These are phyloP conservation scores for Simplicillium sp. DNA, from an alignment of 2,329 filamentous ascomycete species.

Conservation along the genomic window DNA sequence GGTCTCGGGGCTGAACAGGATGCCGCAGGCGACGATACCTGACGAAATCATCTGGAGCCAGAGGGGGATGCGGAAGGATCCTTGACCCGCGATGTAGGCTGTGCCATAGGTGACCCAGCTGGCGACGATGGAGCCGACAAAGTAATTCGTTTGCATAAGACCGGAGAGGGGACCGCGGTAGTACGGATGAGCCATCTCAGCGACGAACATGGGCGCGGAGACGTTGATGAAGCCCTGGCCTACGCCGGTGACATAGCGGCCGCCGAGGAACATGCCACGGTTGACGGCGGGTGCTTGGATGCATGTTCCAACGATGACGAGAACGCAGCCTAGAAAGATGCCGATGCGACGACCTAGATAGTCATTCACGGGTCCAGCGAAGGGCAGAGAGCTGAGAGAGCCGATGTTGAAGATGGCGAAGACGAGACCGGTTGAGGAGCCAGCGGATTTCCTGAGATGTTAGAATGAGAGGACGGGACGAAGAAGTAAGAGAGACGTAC, in stretches of 20 bases:
- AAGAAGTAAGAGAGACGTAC: conserved; percentile 8
- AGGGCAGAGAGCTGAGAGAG: conserved; percentile 54
- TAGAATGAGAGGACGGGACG: conserved; percentile 12
- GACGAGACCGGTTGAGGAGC: conserved; percentile 8
- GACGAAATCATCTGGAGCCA: conserved; percentile 35
- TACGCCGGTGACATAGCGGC: conserved; percentile 56
- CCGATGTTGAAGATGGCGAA: conserved; percentile 49
- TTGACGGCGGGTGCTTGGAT: conserved; percentile 50
- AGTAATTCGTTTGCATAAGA: conserved; percentile 8
- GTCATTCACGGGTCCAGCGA: conserved; percentile 51
- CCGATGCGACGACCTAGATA: conserved; percentile 48
- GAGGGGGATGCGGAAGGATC: conserved; percentile 30
- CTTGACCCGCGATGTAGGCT: conserved; percentile 21
- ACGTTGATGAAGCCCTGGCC: conserved; percentile 45
- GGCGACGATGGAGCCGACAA: conserved; percentile 36
- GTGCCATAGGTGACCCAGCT: conserved; percentile 36
- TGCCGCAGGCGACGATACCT: conserved; percentile 25
- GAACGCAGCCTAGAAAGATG: conserved; percentile 50
- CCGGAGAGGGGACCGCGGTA: background rate
- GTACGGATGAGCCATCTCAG: background rate
- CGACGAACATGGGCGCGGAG: background rate
- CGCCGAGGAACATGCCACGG: conserved; percentile 54
- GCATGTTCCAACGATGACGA: conserved; percentile 56
- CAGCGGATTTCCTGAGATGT: conserved; percentile 17
- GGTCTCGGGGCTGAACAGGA: conserved; percentile 30